phyloP scores from a whole-genome alignment of 148 eudicot species.

The Rhododendron ferrugineum region DNA sequence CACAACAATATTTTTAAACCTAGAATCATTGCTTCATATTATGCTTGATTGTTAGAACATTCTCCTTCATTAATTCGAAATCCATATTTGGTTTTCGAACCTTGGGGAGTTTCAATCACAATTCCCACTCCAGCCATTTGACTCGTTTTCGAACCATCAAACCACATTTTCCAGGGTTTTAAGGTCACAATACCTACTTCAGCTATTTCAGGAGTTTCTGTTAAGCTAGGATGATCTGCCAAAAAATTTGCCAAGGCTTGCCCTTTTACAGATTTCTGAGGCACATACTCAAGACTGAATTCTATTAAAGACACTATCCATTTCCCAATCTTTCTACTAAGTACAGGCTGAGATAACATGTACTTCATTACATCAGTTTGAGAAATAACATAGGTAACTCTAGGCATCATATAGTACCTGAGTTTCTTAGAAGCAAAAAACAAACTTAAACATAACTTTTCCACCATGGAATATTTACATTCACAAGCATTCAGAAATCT shows the following conservation, averaged over 20 bases:
- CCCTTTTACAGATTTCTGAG: too few species aligned
- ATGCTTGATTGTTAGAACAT: background rate
- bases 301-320: too few species aligned
- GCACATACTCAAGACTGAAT: too few species aligned
- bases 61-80: background rate
- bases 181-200: background rate
- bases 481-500: too few species aligned
- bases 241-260: background rate
- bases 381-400: too few species aligned
- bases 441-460: too few species aligned
- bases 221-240: background rate
- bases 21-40: background rate
- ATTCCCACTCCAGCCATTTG: too few species aligned
- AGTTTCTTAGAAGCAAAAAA: too few species aligned
- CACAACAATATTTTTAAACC: background rate
- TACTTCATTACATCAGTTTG: background rate
- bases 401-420: too few species aligned
- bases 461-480: too few species aligned
- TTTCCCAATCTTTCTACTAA: too few species aligned
- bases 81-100: background rate
- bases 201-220: background rate
- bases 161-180: background rate
- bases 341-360: too few species aligned
- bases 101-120: background rate
- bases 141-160: background rate